Conservation (phyloP, 257 asterid species). For the Solanum verrucosum region DNA sequence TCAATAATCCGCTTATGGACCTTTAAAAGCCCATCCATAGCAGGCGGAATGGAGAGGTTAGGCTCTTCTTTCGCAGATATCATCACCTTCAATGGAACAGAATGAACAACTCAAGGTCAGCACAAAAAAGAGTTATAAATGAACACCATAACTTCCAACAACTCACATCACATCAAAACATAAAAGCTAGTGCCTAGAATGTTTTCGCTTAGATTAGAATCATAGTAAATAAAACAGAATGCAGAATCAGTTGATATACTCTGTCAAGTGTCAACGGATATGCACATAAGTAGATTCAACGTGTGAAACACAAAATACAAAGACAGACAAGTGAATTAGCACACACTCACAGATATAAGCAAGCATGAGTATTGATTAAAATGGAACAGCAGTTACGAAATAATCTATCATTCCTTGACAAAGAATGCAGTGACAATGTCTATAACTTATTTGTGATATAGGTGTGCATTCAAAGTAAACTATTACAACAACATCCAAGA, state of each 20-base stretch:
- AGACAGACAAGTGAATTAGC: background rate
- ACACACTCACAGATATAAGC: background rate
- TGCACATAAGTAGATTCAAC: background rate
- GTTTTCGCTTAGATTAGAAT: background rate
- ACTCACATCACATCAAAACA: background rate
- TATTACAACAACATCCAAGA: background rate
- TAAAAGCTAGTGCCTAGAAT: background rate
- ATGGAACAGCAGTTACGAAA: background rate
- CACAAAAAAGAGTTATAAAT: background rate
- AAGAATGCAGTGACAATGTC: background rate
- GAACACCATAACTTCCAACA: background rate
- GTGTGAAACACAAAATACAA: background rate
- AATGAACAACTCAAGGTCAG: background rate
- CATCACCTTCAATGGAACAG: conserved; percentile 38
- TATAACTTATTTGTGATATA: background rate
- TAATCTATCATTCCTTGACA: background rate
- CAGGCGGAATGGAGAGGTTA: conserved; percentile 66
- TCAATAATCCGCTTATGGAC: conserved; percentile 72
- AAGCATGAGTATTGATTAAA: background rate
- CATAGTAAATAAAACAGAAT: background rate
- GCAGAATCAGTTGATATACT: background rate
- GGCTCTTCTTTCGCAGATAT: conserved; percentile 90
- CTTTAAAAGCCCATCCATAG: conserved; percentile 76
- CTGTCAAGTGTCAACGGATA: background rate
- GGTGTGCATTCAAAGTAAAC: background rate